Base-by-base conservation (phyloP, 1,139 yeast species). In the Yamadazyma conglobata region DNA sequence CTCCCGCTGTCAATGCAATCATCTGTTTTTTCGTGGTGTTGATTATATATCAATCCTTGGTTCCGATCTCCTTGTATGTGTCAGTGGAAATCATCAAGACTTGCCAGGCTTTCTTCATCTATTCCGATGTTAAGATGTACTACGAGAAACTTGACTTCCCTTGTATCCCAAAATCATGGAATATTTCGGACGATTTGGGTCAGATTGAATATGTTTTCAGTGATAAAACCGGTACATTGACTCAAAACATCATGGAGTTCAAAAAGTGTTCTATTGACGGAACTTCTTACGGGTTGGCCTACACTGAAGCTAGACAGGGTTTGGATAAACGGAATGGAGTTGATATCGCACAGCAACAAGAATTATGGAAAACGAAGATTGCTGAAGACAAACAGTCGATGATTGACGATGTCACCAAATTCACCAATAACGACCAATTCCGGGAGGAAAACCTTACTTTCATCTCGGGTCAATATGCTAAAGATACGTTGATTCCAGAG, bases 171-270 rank as follows among this genome's bases (percentile, higher is more conserved):
- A 89, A 91, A 54, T 75, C 96, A 0, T 91, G 98, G 98, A 87
- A 84, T 52, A 89, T 91, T 33, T 87, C 96, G 9, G 98, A 91
- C 61, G 98, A 91, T 57, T 69, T 91, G 50, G 98, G 98, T 19
- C 98, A 91, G 59, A 84, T 91, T 47, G 97, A 91, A 56, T 91
- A 89, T 52, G 79, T 91, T 27, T 91, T 91, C 58, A 85, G 95
- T 51, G 98, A 91, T 60, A 91, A 91, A 58, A 91, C 98, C 1
- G 98, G 98, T 37, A 91, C 98, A 0, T 68, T 91, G 46, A 91
- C 98, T 2, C 97, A 89, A 56, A 91, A 91, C 53, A 85, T 89
- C 24, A 91, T 91, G 98, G 96, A 89, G 57, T 89, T 89, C 60
- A 87, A 87, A 48, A 91, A 91, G 56, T 85, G 95, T 54, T 79